Base-by-base conservation (phyloP, 352 stramenopile genomes). In the Phytophthora macrochlamydospora region DNA sequence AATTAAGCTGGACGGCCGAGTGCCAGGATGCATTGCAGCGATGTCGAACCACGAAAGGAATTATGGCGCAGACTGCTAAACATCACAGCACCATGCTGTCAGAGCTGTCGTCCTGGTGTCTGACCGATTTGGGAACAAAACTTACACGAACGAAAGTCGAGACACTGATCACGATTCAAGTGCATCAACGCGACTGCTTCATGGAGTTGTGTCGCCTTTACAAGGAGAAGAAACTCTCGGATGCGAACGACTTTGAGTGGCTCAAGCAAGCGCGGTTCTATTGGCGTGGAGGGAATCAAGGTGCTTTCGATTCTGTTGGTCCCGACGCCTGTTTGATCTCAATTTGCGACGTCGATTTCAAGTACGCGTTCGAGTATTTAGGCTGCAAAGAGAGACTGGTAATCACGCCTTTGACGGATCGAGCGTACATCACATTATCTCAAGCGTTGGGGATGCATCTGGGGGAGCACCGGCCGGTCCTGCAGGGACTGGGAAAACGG, bases 351-450 rank as follows among this genome's bases (percentile, higher is more conserved):
- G 87, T 95, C 32, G 77, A 85, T n/a, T 93, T 98, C 58, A 88
- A 92, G 28, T 98, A 98, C 65, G 85, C 87, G 35, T 98, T 98
- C 63, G 93, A 98, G 78, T 98, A 98, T 59, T 83, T 97, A 48
- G 93, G 93, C n/a, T 95, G 88, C 51, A 98, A 95, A 24, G 93
- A 93, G 54, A 76, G 89, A 8, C 76, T 97, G 6, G 89, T 96
- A 8, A 93, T 96, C 68, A 98, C 93, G 1, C 93, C 92, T 2
- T 76, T 98, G 28, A 98, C 93, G 2, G 93, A 98, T 53, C 78
- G 91, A 0, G 93, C 87, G 13, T 98, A 96, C 71, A 91, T 98
- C 35, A 98, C 93, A 12, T 77, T 98, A 4, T 97, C 89, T 0
- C 89, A 95, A 56, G 90, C 92, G 14, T 79, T 96, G 18, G 90